phyloP scores from a whole-genome alignment of 1,139 yeast species.

The Magnusiomyces fungicola region DNA sequence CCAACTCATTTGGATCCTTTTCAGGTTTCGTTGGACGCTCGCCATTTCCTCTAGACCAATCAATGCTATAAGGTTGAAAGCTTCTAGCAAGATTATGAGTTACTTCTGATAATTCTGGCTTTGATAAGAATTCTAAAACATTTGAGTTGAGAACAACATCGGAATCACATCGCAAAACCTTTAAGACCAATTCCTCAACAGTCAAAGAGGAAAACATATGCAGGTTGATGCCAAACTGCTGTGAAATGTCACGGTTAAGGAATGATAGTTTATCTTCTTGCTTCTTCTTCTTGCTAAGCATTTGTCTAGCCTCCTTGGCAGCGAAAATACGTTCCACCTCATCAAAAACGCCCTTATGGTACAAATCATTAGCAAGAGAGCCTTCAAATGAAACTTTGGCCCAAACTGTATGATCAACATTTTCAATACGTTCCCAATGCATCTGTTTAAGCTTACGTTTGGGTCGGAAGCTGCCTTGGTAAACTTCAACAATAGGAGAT shows the following conservation, averaged over 20 bases:
- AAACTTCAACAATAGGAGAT: constrained; percentile 19
- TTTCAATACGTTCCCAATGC: constrained; percentile 83
- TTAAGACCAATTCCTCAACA: constrained; percentile 56
- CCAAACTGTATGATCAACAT: constrained; percentile 77
- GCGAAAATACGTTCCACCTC: constrained; percentile 78
- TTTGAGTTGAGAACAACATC: constrained; percentile 63
- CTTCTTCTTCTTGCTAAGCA: constrained; percentile 30
- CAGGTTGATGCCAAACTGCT: constrained; percentile 85
- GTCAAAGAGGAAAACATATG: constrained; percentile 64
- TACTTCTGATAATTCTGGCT: constrained; percentile 65
- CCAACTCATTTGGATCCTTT: constrained; percentile 56
- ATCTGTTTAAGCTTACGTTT: constrained; percentile 72
- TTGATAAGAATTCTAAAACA: constrained; percentile 74
- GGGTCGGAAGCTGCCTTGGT: constrained; percentile 38
- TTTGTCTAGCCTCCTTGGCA: constrained; percentile 46
- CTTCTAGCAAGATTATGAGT: constrained; percentile 57
- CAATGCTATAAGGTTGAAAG: constrained; percentile 64
- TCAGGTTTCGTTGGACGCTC: constrained; percentile 39
- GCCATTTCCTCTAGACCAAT: constrained; percentile 36
- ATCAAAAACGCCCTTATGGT: constrained; percentile 62
- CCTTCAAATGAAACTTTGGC: constrained; percentile 43
- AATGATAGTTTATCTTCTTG: constrained; percentile 48
- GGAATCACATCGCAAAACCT: constrained; percentile 63
- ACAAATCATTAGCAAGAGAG: constrained; percentile 46
- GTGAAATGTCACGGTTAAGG: constrained; percentile 74